Evolutionary conservation across 2,329 filamentous ascomycete genomes (phyloP).

Genomic region (Apiospora phragmitis): DNA sequence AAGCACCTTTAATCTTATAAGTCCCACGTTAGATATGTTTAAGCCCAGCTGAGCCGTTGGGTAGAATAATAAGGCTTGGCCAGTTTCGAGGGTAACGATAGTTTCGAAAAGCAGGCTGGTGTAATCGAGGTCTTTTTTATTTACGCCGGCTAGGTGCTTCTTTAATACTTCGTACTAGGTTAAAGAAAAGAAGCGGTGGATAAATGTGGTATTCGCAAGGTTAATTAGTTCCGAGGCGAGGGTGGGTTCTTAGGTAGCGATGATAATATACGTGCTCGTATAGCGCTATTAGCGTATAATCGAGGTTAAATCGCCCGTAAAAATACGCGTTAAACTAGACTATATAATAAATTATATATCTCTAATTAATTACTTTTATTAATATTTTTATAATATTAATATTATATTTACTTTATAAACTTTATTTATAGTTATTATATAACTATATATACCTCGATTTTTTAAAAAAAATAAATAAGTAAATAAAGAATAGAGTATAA

Average conservation of each 20-base stretch:
- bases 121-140: conserved; percentile 8
- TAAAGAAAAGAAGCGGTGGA: conserved; percentile 26
- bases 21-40: neutral
- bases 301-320: conserved; percentile 21
- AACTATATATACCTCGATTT: conserved; percentile 38
- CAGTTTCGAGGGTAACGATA: conserved; percentile 21
- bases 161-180: conserved; percentile 21
- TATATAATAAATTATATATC: conserved; percentile 20
- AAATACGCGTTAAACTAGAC: conserved; percentile 15
- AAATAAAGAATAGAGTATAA: conserved; percentile 58
- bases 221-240: conserved; percentile 23
- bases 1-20: conserved; percentile 9
- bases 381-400: conserved; percentile 52
- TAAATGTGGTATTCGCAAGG: conserved; percentile 23
- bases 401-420: conserved; percentile 56
- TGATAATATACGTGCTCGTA: conserved; percentile 22
- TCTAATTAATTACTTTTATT: conserved; percentile 61
- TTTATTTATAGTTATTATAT: conserved; percentile 57
- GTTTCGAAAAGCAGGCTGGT: conserved; percentile 19
- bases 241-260: conserved; percentile 23
- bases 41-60: conserved; percentile 23
- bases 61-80: conserved; percentile 26
- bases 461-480: conserved; percentile 50
- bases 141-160: conserved; percentile 22
- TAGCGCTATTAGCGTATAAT: conserved; percentile 25